Base-by-base conservation (phyloP, 148 eudicot genomes). In the Tetragonia tetragonoides region DNA sequence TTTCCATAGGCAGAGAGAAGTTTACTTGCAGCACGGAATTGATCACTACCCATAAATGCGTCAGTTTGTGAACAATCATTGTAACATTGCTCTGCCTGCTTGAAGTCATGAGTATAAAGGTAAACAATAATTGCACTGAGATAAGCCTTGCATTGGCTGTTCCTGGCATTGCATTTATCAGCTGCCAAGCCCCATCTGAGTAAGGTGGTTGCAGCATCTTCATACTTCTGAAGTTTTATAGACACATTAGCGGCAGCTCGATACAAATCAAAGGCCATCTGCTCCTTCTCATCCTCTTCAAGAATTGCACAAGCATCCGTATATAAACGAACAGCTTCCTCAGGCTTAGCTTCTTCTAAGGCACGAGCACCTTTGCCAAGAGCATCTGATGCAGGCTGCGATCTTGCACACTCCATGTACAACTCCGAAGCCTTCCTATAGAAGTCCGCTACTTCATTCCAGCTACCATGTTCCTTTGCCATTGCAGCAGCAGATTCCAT, bases 101-200 rank as follows among this genome's bases (percentile, higher is more conserved):
- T 85, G 84, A 91, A 87, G 79, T 93, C 96, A 73, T 93, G 87
- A 41, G 90, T 89, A 59, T 83, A 91, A 34, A 93, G 92, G 84
- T 93, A 91, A 56, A 93, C 94, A 74, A 93, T 81, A 72, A 93
- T 90, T 47, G 98, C 98, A 87, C 96, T 86, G 38, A 93, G 88
- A 84, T 93, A 93, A 66, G 94, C 98, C 89, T 93, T 93, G 92
- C 94, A 91, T 84, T 91, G 98, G 88, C 98, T 93, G 72, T 93
- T 87, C 53, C 83, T 86, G 68, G 98, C 96, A 84, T 81, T 85
- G 90, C 94, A 88, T 79, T 90, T 88, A 81, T 91, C 93, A 81
- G 94, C 96, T 63, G 96, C 87, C 78, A 90, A 78, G 57, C 94
- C 98, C 92, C 83, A 90, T 82, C 89, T 86, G 73, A 91, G 83